Base-by-base conservation (phyloP, 176 grass and related monocot species). In the Triticum monococcum region DNA sequence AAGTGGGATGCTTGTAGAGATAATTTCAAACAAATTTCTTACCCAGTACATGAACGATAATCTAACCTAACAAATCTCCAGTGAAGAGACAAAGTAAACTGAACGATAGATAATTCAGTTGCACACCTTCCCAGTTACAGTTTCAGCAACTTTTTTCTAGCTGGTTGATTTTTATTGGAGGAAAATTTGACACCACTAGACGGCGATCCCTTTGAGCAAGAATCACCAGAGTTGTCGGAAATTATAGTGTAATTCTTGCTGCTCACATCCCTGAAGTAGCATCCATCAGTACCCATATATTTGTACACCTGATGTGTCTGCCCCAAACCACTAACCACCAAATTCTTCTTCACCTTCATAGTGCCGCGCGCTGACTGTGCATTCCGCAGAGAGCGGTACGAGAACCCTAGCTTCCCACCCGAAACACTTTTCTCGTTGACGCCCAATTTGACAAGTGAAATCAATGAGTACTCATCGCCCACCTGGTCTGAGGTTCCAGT, bases 181-280 rank as follows among this genome's bases (percentile, higher is more conserved):
- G 75, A 82, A 43, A 72, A 52, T 18, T 78, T 68, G 17, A 33
- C 78, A 9, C 9, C 13, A 31, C 38, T 20, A 24, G 68, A 64
- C 3, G 79, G 33, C 5, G 60, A 74, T 40, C 36, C 40, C 75
- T 91, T 87, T 26, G 86, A 80, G 84, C 92, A 94, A 59, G 86
- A 91, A 33, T 78, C 68, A 9, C 85, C 79, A 24, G 86, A 86
- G 6, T 83, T 63, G 54, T 94, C 92, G 18, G 66, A 77, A 50
- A 91, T 71, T 79, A 94, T 72, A 23, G 89, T 91, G 63, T 94
- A 94, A 50, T 94, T 94, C 17, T 45, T 89, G 61, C 87, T 84
- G 38, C 91, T 92, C 75, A 92, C 91, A 81, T 89, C 86, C 79
- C 91, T 92, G 33, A 81, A 92, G 67, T 92, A 89, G 71, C 91